Conservation (phyloP, 148 eudicot species). For the Camellia sinensis region DNA sequence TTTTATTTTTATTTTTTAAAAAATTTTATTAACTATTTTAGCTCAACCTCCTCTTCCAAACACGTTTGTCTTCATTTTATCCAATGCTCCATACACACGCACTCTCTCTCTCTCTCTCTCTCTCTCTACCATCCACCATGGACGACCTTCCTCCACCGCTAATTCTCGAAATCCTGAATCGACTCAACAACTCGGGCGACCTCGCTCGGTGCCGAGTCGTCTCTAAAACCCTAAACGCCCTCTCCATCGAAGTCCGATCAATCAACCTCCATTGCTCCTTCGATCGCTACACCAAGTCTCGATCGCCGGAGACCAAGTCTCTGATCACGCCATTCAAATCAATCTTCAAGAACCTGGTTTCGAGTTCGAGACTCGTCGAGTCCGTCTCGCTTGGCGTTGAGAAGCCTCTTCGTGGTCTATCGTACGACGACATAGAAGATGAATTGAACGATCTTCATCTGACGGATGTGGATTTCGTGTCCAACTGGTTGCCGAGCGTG, state of each 20-base stretch:
- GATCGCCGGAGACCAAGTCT: conserved; percentile 24
- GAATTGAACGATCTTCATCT: conserved; percentile 51
- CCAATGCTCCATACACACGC: not conserved
- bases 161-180: conserved; percentile 45
- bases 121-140: conserved; percentile 28
- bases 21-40: too few species aligned
- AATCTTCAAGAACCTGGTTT: conserved; percentile 22
- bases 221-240: conserved; percentile 40
- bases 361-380: conserved; percentile 24
- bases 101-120: not conserved
- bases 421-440: conserved; percentile 50
- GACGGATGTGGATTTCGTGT: conserved; percentile 38
- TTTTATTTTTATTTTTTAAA: too few species aligned
- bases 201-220: conserved; percentile 51
- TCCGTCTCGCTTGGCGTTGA: conserved; percentile 54
- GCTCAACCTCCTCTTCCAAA: too few species aligned
- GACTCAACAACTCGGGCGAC: conserved; percentile 44
- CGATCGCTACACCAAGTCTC: conserved; percentile 45
- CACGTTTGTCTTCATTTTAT: too few species aligned
- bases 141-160: conserved; percentile 51
- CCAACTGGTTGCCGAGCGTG: conserved; percentile 39
- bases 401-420: conserved; percentile 29
- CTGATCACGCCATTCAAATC: conserved; percentile 47
- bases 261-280: conserved; percentile 49
- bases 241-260: conserved; percentile 40